Conservation (phyloP, 192 early-diverging fungal species). For the Radiomyces spectabilis region DNA sequence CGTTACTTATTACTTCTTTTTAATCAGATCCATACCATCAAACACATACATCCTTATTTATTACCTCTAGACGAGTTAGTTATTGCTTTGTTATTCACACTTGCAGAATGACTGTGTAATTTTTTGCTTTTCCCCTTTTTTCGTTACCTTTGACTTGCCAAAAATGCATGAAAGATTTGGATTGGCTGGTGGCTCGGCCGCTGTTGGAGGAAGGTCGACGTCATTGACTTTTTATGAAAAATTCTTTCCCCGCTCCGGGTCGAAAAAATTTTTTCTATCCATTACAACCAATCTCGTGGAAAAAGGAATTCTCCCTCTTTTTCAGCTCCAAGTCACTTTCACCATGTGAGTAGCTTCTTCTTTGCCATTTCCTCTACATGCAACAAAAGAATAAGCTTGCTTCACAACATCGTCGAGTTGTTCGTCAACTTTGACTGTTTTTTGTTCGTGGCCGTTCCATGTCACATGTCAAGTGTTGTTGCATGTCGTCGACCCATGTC, state of each 20-base stretch:
- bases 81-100: not conserved
- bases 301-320: slow-evolving; percentile 8
- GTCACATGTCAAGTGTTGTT: too few species aligned
- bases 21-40: not conserved
- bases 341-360: not conserved
- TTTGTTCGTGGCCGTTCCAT: too few species aligned
- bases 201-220: too few species aligned
- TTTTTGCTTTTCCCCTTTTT: not conserved
- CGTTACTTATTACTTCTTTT: not conserved
- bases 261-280: not conserved
- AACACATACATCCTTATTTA: not conserved
- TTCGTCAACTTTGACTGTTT: not conserved
- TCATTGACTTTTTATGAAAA: not conserved
- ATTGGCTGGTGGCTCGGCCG: not conserved
- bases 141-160: too few species aligned
- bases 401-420: too few species aligned
- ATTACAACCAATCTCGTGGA: too few species aligned
- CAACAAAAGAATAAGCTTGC: not conserved
- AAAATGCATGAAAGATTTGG: too few species aligned
- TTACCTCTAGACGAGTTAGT: not conserved
- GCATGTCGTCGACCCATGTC: too few species aligned
- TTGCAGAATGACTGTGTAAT: not conserved
- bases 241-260: not conserved
- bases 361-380: not conserved
- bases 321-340: not conserved